Conservation (phyloP, 257 asterid species). For the Fraxinus cuspidata region DNA sequence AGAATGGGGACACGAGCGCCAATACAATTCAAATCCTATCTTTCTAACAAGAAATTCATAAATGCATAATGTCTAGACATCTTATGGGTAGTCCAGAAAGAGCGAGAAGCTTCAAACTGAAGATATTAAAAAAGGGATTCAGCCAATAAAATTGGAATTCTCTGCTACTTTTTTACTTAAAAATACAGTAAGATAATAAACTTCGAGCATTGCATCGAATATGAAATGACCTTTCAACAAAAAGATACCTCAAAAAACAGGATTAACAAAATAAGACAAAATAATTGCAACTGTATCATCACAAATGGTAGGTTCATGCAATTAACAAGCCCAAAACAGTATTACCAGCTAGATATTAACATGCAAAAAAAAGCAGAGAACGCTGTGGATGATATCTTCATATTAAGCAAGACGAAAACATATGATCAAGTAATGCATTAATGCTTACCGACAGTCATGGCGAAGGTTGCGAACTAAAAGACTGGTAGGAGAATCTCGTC, state of each 20-base stretch:
- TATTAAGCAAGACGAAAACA: not conserved
- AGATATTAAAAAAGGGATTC: too few relatives aligned
- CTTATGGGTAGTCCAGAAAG: not conserved
- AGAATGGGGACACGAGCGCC: not conserved
- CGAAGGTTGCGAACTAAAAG: conserved; percentile 95
- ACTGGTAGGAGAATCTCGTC: conserved; percentile 76
- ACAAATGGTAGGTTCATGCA: not conserved
- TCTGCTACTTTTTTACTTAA: not conserved
- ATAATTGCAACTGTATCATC: not conserved
- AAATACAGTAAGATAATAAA: not conserved
- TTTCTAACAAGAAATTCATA: too few relatives aligned
- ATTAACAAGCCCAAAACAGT: not conserved
- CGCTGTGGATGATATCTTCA: not conserved
- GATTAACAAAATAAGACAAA: too few relatives aligned
- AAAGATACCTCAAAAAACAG: not conserved
- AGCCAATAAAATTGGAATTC: not conserved
- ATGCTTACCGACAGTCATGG: conserved; percentile 75
- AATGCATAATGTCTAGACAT: not conserved
- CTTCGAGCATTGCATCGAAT: not conserved
- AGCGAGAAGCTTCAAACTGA: too few relatives aligned
- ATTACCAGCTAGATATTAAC: not conserved
- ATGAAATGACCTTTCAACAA: too few relatives aligned
- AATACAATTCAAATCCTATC: not conserved
- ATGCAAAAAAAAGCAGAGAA: not conserved
- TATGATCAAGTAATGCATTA: not conserved